phyloP scores from a whole-genome alignment of 495 filamentous ascomycete species.

The Xylaria telfairii region DNA sequence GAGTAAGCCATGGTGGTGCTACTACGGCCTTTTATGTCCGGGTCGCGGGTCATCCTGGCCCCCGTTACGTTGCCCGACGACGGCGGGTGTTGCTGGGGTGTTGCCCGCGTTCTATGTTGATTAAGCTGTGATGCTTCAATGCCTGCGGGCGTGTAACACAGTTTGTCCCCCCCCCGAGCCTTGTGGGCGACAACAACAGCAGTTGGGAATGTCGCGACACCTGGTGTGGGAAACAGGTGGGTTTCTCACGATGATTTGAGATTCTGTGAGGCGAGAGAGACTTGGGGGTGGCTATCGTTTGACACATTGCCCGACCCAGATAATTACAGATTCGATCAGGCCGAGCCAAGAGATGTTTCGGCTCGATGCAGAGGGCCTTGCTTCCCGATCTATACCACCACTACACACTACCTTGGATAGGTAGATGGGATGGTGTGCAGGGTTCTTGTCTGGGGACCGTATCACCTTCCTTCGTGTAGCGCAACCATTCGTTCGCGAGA shows the following conservation, averaged over 20 bases:
- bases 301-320: not conserved
- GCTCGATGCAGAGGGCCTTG: constrained; percentile 7
- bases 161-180: not conserved
- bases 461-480: constrained; percentile 11
- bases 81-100: not conserved
- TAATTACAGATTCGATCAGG: not conserved
- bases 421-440: not conserved
- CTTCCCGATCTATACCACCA: not conserved
- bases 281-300: not conserved
- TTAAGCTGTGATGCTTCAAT: not conserved
- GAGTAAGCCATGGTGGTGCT: not conserved
- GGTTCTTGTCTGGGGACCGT: not conserved
- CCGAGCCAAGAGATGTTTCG: constrained; percentile 1
- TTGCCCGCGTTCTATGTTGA: not conserved
- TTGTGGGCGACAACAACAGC: not conserved
- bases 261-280: not conserved
- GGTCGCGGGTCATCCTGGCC: not conserved
- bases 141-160: constrained; percentile 5
- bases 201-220: not conserved
- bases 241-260: not conserved
- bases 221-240: not conserved
- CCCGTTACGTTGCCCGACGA: not conserved
- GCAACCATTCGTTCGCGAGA: not conserved
- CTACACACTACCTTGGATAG: too few species aligned
- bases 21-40: not conserved